Evolutionary conservation across 2,329 filamentous ascomycete genomes (phyloP), one percentile per base, ranked within the genome.

Genomic region (Beauveria australis): DNA sequence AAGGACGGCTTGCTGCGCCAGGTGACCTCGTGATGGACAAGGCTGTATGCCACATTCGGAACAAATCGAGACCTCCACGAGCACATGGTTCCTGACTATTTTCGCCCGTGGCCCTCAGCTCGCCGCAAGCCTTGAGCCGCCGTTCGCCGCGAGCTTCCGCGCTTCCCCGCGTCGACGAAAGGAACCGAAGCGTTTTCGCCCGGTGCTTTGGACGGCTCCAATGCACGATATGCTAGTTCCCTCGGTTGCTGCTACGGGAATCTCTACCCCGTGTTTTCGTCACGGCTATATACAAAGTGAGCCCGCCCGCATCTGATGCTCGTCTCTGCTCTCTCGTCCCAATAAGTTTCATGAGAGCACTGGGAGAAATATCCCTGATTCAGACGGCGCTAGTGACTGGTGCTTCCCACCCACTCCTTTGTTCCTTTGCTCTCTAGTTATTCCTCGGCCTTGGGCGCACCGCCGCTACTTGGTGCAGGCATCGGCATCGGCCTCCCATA

Each of bases 71-170:
- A 56, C 22, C 18, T 16, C 37, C 6, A 44, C 24, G 40, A 53
- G 57, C 57, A 59, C 57, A 53, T 47, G 53, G 59, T 61, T 61
- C 59, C 59, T 61, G 53, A 56, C 59, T 61, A 61, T 61, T 61
- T 61, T 61, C 59, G 59, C 53, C 52, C 28, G 18, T 28, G 22
- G 44, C 9, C 51, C 48, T 49, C 40, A 30, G 19, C 58, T 60
- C 40, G 43, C 58, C 49, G 41, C 22, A 3, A 43, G 43, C 59
- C 26, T 52, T 61, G 59, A 61, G 59, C 59, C 59, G 53, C 59
- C 52, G 59, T 33, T 61, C 59, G 59, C 59, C 59, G 46, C 59
- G 46, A 12, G 37, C 28, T 40, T 56, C 59, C 59, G 53, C 46
- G 52, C 59, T 24, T 55, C 59, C 53, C 59, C 53, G 46, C 52